Evolutionary conservation across 306 rosid species (phyloP), one percentile per base, ranked within the genome.

Genomic region (Malus orientalis): DNA sequence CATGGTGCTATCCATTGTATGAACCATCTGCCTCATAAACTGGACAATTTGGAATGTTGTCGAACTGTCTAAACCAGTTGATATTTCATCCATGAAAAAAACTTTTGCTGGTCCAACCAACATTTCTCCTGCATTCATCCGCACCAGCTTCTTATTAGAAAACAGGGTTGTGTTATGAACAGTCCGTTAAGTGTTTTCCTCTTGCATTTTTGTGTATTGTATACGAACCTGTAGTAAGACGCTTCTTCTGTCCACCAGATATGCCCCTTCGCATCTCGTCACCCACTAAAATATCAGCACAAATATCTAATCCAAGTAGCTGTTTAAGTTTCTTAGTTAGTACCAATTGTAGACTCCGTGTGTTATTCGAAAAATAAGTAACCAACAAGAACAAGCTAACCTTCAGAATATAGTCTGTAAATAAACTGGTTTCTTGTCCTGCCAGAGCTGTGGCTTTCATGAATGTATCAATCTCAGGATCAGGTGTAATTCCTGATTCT

Each of bases 191-290:
- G 30, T 22, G 23, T 22, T 58, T 22, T 58, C 22, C 63, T 58
- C 2, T 58, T 58, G 30, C 63, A 42, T 10, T 58, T 58, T 22
- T 22, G 63, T 20, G 63, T 25, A 27, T 61, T 61, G 15, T 60
- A 60, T 20, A 20, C 82, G n/a, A 84, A 91, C 97, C 97, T 0
- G 87, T 85, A 29, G 96, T 90, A 38, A 87, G 82, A 70, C 96
- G 83, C 74, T 85, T 90, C 78, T 86, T 88, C 74, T 89, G 92
- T 67, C 91, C 92, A 22, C 97, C 97, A 4, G 97, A 91, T 80
- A 91, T 84, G 60, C 97, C 97, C 73, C 92, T 86, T 81, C 92
- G 88, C 97, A 91, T 91, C 72, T 89, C 89, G 80, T 86, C 87
- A 51, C 97, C 97, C 63, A 86, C 97, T 80, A 83, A 47, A 79